Evolutionary conservation across 441 rosid species (phyloP), one percentile per base, ranked within the genome.

Genomic region (Isatis lusitanica): DNA sequence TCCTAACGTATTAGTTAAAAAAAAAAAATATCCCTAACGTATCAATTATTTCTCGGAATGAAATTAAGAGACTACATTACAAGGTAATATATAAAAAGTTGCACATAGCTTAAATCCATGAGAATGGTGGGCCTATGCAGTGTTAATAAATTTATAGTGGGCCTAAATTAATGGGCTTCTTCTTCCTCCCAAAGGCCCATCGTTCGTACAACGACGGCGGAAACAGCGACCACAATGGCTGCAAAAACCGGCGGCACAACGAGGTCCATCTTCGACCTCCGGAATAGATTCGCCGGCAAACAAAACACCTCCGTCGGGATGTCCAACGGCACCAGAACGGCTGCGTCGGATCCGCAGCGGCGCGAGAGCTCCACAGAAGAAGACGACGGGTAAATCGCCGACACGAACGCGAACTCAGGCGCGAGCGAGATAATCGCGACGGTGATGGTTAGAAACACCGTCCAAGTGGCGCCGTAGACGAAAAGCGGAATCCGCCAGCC

Each of bases 381-480:
- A 60, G 91, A 86, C 0, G 88, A 75, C 44, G 86, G 67, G 10
- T 87, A 87, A 26, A 91, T 79, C n/a, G 93, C 87, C 9, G 88
- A 87, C 0, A 88, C 96, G 47, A 91, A 94, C 0, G 97, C 93
- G 53, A 88, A 42, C 73, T 91, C 97, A 0, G 97, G 95, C 4
- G 93, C 74, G 79, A 91, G 88, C 2, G 98, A 91, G n/a, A 95
- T 85, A 39, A 85, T 71, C 5, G 89, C 93, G n/a, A 94, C 98
- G 4, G 85, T 82, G 33, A 73, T 52, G 0, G 95, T 87, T 3
- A 94, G 83, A 61, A 94, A 83, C 9, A 75, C 33, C 38, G 97
- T 92, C 98, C 97, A 94, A 4, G 87, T 75, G 44, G 81, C 86
- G 39, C 97, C 96, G 79, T 92, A 87, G 46, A 89, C 73, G 30